Conservation (phyloP, 2,329 filamentous ascomycete genomes). For the Diaporthe humulicola region DNA sequence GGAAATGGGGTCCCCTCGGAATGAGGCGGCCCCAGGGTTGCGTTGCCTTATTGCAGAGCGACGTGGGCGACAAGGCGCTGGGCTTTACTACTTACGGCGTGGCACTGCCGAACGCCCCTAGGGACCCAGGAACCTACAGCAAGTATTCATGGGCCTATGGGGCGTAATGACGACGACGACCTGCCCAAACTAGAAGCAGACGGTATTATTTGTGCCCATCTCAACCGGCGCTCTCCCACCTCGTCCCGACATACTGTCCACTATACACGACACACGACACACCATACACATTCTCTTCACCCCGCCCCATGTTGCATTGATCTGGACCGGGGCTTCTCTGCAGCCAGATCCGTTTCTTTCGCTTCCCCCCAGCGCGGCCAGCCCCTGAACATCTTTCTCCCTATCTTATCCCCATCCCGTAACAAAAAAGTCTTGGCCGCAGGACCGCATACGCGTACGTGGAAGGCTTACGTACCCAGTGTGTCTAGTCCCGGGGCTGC, state of each 20-base stretch:
- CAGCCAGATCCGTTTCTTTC: constrained; percentile 15
- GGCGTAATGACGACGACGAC: constrained; percentile 37
- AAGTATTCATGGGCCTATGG: not conserved
- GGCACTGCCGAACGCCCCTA: not conserved
- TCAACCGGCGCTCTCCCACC: constrained; percentile 16
- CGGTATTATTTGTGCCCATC: not conserved
- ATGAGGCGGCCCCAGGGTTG: constrained; percentile 7
- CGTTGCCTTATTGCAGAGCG: not conserved
- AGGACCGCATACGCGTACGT: constrained; percentile 32
- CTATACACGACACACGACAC: not conserved
- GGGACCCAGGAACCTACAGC: not conserved
- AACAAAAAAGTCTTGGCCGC: constrained; percentile 26
- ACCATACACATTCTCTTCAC: not conserved
- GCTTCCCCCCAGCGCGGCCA: not conserved
- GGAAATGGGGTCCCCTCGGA: constrained; percentile 34
- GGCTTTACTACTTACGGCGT: constrained; percentile 8
- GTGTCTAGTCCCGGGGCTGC: constrained; percentile 43
- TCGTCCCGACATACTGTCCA: not conserved
- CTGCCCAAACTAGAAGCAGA: constrained; percentile 23
- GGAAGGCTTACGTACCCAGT: constrained; percentile 44
- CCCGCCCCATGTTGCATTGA: constrained; percentile 25
- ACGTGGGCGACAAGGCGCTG: not conserved
- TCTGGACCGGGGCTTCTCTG: constrained; percentile 22
- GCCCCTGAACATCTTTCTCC: constrained; percentile 30
- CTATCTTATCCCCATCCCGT: not conserved